Percentiles rank a stretch among this genome's conserved stretches.
These are phyloP conservation scores for Avena atlantica DNA, from an alignment of 176 grass and related monocot species.

Conservation along the genomic window DNA sequence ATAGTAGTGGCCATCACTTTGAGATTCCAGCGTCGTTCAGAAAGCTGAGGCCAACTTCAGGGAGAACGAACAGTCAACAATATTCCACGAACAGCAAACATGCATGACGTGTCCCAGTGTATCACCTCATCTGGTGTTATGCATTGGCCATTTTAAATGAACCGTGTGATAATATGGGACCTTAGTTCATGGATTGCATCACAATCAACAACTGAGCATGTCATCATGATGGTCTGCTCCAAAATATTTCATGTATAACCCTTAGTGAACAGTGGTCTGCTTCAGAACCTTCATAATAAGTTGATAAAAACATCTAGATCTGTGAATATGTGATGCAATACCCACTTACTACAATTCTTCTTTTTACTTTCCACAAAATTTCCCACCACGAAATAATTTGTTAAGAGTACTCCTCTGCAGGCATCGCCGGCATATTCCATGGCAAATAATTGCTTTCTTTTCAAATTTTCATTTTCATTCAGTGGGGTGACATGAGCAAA, in stretches of 20 bases:
- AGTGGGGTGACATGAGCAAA: conserved; percentile 40
- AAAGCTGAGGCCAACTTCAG: conserved; percentile 1
- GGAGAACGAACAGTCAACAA: neutral
- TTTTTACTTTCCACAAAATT: conserved; percentile 8
- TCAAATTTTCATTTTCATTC: conserved; percentile 14
- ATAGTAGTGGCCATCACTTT: neutral
- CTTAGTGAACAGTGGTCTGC: neutral
- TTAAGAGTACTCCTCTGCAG: neutral
- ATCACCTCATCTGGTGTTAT: neutral
- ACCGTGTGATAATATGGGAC: neutral
- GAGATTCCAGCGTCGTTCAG: neutral
- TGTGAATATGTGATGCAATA: conserved; percentile 22
- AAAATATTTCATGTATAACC: conserved; percentile 21
- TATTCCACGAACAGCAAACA: neutral
- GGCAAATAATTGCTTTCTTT: neutral
- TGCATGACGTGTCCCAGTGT: neutral
- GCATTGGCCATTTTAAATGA: neutral
- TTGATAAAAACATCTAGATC: neutral
- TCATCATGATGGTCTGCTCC: neutral
- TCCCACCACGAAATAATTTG: neutral
- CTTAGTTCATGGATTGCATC: neutral
- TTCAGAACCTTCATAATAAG: conserved; percentile 35
- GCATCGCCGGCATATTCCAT: neutral
- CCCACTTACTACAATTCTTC: neutral
- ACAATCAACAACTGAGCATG: neutral